These are phyloP conservation scores for Perkinsus chesapeaki DNA, from an alignment of 169 alveolate genomes.

Conservation along the genomic window DNA sequence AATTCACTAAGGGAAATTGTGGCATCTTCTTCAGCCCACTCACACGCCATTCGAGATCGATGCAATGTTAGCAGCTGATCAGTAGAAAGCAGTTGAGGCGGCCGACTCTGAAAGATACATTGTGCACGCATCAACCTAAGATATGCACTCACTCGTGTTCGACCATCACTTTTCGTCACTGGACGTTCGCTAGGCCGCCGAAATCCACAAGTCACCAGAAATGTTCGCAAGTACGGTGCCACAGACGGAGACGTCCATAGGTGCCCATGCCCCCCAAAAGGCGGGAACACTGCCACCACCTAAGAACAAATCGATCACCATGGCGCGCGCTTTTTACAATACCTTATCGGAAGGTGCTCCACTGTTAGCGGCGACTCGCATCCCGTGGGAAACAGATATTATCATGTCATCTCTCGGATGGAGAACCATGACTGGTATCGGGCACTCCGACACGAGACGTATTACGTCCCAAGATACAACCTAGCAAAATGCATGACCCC, in stretches of 20 bases:
- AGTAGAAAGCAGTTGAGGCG: neutral
- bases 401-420: neutral
- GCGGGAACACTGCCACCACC: neutral
- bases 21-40: neutral
- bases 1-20: neutral
- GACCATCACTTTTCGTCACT: neutral
- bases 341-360: neutral
- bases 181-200: neutral
- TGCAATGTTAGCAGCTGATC: neutral
- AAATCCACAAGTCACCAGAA: neutral
- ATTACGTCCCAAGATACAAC: neutral
- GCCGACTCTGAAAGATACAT: neutral
- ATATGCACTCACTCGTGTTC: neutral
- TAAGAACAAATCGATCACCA: neutral
- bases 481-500: neutral
- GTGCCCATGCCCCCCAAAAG: neutral
- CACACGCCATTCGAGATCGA: neutral
- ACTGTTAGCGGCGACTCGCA: neutral
- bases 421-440: neutral
- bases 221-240: neutral
- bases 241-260: neutral
- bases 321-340: neutral
- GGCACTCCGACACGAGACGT: neutral
- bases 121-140: neutral
- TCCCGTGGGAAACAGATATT: neutral